Percentiles rank a stretch among this genome's conserved stretches.
These are phyloP conservation scores for Berkeleyomyces rouxiae DNA, from an alignment of 2,329 filamentous ascomycete species.

Conservation along the genomic window DNA sequence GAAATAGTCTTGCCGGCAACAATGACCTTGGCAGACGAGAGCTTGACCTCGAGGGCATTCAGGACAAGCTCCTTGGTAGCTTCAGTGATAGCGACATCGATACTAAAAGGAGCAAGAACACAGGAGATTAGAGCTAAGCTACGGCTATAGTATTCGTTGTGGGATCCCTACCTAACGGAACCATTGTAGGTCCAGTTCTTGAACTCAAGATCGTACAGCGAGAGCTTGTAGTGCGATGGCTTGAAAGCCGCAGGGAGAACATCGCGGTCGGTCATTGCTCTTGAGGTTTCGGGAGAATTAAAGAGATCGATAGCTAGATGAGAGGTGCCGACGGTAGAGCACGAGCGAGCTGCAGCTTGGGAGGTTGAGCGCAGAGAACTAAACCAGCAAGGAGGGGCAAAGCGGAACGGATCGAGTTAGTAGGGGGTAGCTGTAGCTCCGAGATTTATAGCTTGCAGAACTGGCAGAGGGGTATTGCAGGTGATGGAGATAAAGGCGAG, in stretches of 20 bases:
- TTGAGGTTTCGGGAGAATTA: conserved; percentile 14
- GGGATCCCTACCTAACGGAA: conserved; percentile 39
- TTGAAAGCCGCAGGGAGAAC: conserved; percentile 50
- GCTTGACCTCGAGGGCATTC: conserved; percentile 71
- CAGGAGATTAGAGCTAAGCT: background rate
- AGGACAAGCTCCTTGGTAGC: conserved; percentile 61
- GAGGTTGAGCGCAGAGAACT: conserved; percentile 6
- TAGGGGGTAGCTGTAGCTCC: background rate
- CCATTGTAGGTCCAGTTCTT: conserved; percentile 62
- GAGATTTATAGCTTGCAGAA: background rate
- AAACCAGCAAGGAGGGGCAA: background rate
- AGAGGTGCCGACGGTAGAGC: conserved; percentile 18
- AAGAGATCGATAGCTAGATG: conserved; percentile 16
- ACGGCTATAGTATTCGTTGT: background rate
- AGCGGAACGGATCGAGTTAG: background rate
- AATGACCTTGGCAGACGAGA: conserved; percentile 47
- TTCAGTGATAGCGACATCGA: conserved; percentile 56
- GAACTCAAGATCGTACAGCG: conserved; percentile 68
- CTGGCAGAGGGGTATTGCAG: background rate
- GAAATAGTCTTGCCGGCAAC: conserved; percentile 19
- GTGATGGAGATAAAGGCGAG: background rate
- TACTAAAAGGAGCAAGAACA: conserved; percentile 28
- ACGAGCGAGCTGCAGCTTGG: conserved; percentile 13
- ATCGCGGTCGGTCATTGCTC: conserved; percentile 41
- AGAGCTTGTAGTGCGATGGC: conserved; percentile 72